Conservation (phyloP, 108 stramenopile genomes). For the Nitzschia putrida region DNA sequence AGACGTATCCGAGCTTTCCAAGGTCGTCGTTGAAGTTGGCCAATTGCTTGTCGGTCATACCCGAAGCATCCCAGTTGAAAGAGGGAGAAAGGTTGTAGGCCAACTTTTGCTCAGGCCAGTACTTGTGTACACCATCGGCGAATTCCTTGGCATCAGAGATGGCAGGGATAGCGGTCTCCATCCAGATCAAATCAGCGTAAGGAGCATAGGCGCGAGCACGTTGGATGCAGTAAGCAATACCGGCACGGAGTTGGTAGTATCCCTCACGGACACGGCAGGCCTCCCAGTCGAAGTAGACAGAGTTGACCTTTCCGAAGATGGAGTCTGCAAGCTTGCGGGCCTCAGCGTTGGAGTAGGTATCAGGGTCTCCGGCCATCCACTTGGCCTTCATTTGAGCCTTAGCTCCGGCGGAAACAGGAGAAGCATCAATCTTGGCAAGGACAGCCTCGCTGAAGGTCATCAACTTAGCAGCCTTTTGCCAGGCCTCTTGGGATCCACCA, state of each 20-base stretch:
- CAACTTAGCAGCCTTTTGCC: constrained; percentile 62
- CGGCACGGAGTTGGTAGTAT: constrained; percentile 87
- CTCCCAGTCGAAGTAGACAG: constrained; percentile 94
- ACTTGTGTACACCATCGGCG: constrained; percentile 66
- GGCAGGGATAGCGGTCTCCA: constrained; percentile 89
- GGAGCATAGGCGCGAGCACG: constrained; percentile 90
- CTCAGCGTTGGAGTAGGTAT: constrained; percentile 76
- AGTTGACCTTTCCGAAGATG: constrained; percentile 79
- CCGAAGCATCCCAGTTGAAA: constrained; percentile 97
- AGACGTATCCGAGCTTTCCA: constrained; percentile 87
- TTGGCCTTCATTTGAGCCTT: constrained; percentile 62
- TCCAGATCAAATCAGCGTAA: constrained; percentile 93
- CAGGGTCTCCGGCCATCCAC: constrained; percentile 83
- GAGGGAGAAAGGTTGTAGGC: constrained; percentile 94
- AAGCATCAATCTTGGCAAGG: constrained; percentile 59
- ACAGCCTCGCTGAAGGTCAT: constrained; percentile 92
- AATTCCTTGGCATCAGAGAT: constrained; percentile 81
- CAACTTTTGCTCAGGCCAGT: constrained; percentile 87
- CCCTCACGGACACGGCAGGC: constrained; percentile 92
- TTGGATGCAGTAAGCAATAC: constrained; percentile 91
- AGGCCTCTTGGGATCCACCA: constrained; percentile 49
- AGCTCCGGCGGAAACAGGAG: constrained; percentile 30
- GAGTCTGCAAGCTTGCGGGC: constrained; percentile 80
- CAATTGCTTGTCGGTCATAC: constrained; percentile 83
- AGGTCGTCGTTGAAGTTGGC: constrained; percentile 88